These are phyloP conservation scores for Flaveria brownii DNA, from an alignment of 129 eudicot species.

Conservation along the genomic window DNA sequence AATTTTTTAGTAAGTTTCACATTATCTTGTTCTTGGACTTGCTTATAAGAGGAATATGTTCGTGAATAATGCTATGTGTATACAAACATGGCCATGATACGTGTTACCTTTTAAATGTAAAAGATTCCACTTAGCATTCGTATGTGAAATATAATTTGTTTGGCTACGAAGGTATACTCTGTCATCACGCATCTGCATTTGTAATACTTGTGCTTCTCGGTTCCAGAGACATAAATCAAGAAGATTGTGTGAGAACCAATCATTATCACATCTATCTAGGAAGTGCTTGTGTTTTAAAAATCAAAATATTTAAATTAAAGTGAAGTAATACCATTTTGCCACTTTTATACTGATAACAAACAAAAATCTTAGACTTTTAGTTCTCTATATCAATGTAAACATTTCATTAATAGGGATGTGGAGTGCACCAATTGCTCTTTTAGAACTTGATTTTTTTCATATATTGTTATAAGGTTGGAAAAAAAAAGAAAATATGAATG, in stretches of 20 bases:
- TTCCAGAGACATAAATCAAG: not conserved
- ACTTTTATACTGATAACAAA: not conserved
- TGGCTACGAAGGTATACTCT: not conserved
- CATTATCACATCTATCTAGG: not conserved
- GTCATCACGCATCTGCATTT: not conserved
- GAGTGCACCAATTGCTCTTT: no score
- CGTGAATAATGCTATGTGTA: not conserved
- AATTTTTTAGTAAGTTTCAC: constrained; percentile 4
- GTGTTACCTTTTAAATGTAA: not conserved
- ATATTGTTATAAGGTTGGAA: no score
- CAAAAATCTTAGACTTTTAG: not conserved
- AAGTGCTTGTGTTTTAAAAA: no score
- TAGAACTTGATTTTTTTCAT: no score
- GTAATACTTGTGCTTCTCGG: not conserved
- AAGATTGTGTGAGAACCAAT: not conserved
- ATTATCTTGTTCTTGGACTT: not conserved
- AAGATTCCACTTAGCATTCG: not conserved
- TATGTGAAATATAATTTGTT: not conserved
- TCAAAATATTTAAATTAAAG: no score
- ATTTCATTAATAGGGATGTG: not conserved
- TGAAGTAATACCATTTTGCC: not conserved
- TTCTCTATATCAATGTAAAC: not conserved
- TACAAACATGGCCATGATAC: constrained; percentile 6
- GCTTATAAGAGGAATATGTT: constrained; percentile 2
- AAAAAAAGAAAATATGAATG: no score